phyloP scores from a whole-genome alignment of 2,329 filamentous ascomycete species.

The Mycosphaerelloides madeirae region DNA sequence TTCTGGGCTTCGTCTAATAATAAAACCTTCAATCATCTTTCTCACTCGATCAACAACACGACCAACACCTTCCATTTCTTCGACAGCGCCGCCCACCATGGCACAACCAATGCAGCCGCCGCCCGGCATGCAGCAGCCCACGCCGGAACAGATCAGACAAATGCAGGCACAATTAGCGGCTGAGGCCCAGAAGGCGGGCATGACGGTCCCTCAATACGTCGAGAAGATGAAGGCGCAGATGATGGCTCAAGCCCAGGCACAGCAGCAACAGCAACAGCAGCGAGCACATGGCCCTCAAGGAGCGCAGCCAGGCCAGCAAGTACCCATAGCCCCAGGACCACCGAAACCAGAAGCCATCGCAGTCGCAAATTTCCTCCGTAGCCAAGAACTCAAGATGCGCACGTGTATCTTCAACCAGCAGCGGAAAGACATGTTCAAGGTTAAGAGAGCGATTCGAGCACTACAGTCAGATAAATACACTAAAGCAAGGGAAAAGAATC shows the following conservation, averaged over 20 bases:
- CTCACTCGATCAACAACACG: too few species aligned
- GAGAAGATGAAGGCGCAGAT: conserved; percentile 51
- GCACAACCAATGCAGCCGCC: too few species aligned
- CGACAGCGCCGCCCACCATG: too few species aligned
- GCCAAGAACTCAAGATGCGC: conserved; percentile 79
- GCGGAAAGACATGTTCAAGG: conserved; percentile 97
- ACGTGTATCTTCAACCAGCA: conserved; percentile 94
- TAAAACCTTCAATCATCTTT: too few species aligned
- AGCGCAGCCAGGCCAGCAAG: conserved; percentile 49
- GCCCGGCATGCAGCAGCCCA: conserved; percentile 48
- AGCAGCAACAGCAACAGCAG: conserved; percentile 34
- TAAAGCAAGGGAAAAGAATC: conserved; percentile 84
- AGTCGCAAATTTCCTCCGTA: conserved; percentile 78
- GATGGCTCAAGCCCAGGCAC: conserved; percentile 51
- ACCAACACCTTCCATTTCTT: too few species aligned
- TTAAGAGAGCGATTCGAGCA: conserved; percentile 91
- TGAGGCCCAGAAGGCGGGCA: conserved; percentile 78
- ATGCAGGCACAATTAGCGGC: conserved; percentile 79
- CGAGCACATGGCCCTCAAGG: conserved; percentile 35
- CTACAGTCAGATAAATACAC: conserved; percentile 84
- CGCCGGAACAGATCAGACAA: conserved; percentile 75
- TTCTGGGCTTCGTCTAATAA: too few species aligned
- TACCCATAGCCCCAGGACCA: conserved; percentile 70
- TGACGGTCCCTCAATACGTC: conserved; percentile 81
- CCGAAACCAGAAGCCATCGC: conserved; percentile 86